Percentiles rank a stretch among this genome's conserved stretches.
Conservation (phyloP, 1,284 basidiomycete species). For the Trichosporon faecale region DNA sequence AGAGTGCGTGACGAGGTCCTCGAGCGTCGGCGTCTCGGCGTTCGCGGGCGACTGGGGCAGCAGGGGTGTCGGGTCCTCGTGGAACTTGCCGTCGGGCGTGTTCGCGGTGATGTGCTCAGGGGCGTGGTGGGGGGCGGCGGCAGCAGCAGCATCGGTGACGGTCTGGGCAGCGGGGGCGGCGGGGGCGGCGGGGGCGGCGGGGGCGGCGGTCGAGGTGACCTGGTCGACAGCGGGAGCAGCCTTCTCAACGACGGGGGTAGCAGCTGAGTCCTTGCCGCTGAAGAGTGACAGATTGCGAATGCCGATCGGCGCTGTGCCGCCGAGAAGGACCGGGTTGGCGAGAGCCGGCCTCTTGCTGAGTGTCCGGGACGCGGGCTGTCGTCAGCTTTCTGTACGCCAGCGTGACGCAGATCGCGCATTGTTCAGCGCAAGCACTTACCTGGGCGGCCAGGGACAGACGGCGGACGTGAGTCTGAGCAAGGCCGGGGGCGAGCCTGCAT, state of each 20-base stretch:
- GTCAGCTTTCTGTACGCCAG: not conserved
- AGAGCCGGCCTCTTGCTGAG: slow-evolving; percentile 39
- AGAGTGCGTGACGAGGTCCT: slow-evolving; percentile 45
- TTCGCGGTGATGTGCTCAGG: slow-evolving; percentile 22
- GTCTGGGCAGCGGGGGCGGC: slow-evolving; percentile 1
- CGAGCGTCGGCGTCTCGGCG: slow-evolving; percentile 38
- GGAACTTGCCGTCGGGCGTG: slow-evolving; percentile 25
- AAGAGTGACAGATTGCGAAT: slow-evolving; percentile 13
- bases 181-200: slow-evolving; percentile 18
- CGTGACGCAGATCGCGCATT: not conserved
- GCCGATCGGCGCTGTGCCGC: not conserved
- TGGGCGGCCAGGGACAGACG: slow-evolving; percentile 26
- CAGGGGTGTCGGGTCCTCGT: slow-evolving; percentile 31
- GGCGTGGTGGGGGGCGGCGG: slow-evolving; percentile 12
- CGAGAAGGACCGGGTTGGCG: not conserved
- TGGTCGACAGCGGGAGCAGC: not conserved
- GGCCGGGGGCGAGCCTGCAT: slow-evolving; percentile 18
- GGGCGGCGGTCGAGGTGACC: not conserved
- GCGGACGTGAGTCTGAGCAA: slow-evolving; percentile 20
- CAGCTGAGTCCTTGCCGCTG: not conserved
- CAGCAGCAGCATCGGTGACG: slow-evolving; percentile 3
- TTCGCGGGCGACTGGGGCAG: slow-evolving; percentile 41
- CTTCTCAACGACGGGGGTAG: not conserved
- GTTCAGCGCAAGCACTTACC: slow-evolving; percentile 16
- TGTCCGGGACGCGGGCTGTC: slow-evolving; percentile 33